Percentiles rank a stretch among this genome's conserved stretches.
Conservation (phyloP, 2,329 filamentous ascomycete species). For the Tolypocladium endophyticum region DNA sequence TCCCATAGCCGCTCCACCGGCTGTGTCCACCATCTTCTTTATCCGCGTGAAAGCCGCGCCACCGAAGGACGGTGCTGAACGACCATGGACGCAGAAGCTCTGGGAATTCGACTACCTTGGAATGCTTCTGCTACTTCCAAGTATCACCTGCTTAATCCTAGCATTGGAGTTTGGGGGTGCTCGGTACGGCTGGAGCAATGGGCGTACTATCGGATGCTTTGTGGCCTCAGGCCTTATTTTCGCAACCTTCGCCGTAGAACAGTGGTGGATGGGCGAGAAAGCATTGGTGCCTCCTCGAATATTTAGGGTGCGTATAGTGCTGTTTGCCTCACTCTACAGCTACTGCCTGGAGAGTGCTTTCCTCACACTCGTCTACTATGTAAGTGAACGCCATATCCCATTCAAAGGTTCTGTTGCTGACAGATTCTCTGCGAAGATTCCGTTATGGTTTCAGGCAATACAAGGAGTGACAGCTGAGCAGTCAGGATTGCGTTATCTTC, state of each 20-base stretch:
- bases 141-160: not conserved
- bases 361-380: not conserved
- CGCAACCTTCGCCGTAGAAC: not conserved
- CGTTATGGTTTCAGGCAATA: not conserved
- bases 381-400: not conserved
- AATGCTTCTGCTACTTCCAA: not conserved
- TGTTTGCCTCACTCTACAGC: not conserved
- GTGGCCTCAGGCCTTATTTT: not conserved
- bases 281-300: not conserved
- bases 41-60: not conserved
- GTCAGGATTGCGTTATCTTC: not conserved
- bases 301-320: not conserved
- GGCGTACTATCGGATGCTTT: not conserved
- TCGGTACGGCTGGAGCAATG: not conserved
- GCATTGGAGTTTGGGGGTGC: not conserved
- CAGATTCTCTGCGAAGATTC: not conserved
- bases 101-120: not conserved
- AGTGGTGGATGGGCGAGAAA: constrained; percentile 1
- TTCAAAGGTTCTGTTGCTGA: not conserved
- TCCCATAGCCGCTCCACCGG: not conserved
- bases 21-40: not conserved
- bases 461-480: not conserved
- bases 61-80: not conserved
- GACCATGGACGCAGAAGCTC: not conserved
- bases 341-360: not conserved